phyloP scores from a whole-genome alignment of 495 filamentous ascomycete species.

The Aspergillus saccharolyticus region DNA sequence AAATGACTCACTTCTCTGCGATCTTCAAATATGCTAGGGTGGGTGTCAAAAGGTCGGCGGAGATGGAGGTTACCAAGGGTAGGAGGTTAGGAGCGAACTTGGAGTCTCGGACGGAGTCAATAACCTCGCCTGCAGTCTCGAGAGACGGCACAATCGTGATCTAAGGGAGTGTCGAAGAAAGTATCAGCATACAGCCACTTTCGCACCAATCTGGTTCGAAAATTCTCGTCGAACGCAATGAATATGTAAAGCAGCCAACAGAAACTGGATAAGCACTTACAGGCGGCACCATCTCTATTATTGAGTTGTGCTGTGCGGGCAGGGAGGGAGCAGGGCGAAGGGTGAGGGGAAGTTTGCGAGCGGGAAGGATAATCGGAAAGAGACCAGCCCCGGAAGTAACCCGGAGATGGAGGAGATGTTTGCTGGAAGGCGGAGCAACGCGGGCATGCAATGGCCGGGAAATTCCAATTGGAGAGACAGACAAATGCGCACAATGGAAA shows the following conservation, averaged over 20 bases:
- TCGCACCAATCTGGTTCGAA: not conserved
- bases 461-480: not conserved
- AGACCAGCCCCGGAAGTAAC: not conserved
- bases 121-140: constrained; percentile 44
- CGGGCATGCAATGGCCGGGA: not conserved
- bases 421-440: not conserved
- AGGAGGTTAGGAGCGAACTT: constrained; percentile 72
- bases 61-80: constrained; percentile 77
- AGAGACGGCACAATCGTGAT: constrained; percentile 37
- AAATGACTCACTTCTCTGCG: constrained; percentile 57
- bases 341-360: not conserved
- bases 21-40: constrained; percentile 89
- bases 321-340: constrained; percentile 3
- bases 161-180: constrained; percentile 32
- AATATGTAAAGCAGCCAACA: not conserved
- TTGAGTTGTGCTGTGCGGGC: constrained; percentile 8
- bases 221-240: not conserved
- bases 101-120: constrained; percentile 44
- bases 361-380: not conserved
- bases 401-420: not conserved
- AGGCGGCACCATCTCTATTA: constrained; percentile 30
- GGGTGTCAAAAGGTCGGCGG: constrained; percentile 88
- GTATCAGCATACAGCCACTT: constrained; percentile 8
- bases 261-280: constrained; percentile 20
- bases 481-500: not conserved